Conservation (phyloP, 1,139 yeast genomes). For the Hyphopichia wangnamkhiaoensis region DNA sequence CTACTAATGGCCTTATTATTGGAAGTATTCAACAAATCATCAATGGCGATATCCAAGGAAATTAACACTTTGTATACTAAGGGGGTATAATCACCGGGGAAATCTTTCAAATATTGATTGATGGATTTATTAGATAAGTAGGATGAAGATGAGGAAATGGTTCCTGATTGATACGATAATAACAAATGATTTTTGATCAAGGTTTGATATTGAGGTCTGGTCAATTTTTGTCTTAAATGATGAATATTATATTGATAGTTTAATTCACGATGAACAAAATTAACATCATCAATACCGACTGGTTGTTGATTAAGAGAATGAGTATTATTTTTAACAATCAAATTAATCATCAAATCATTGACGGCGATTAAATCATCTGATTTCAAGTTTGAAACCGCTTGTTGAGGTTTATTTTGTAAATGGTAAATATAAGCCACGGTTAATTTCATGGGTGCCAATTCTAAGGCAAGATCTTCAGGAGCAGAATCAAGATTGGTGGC, state of each 20-base stretch:
- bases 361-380: conserved; percentile 20
- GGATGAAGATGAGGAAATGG: conserved; percentile 27
- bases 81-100: conserved; percentile 37
- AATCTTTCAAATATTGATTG: conserved; percentile 20
- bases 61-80: conserved; percentile 31
- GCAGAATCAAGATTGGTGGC: conserved; percentile 5
- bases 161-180: conserved; percentile 41
- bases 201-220: conserved; percentile 42
- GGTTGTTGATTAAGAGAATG: conserved; percentile 17
- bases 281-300: conserved; percentile 22
- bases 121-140: conserved; percentile 23
- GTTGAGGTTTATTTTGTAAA: conserved; percentile 40
- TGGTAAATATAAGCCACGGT: conserved; percentile 71
- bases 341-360: conserved; percentile 32
- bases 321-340: conserved; percentile 37
- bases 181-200: conserved; percentile 47
- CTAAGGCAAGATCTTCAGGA: conserved; percentile 40
- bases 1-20: conserved; percentile 18
- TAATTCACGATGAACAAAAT: conserved; percentile 45
- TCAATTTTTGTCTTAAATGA: conserved; percentile 39
- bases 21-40: conserved; percentile 23
- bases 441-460: conserved; percentile 62
- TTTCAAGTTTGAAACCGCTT: conserved; percentile 42
- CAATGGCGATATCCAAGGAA: conserved; percentile 27
- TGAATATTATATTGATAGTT: conserved; percentile 41